Base-by-base conservation (phyloP, 2,329 filamentous ascomycete genomes). In the Trichoderma sp. region DNA sequence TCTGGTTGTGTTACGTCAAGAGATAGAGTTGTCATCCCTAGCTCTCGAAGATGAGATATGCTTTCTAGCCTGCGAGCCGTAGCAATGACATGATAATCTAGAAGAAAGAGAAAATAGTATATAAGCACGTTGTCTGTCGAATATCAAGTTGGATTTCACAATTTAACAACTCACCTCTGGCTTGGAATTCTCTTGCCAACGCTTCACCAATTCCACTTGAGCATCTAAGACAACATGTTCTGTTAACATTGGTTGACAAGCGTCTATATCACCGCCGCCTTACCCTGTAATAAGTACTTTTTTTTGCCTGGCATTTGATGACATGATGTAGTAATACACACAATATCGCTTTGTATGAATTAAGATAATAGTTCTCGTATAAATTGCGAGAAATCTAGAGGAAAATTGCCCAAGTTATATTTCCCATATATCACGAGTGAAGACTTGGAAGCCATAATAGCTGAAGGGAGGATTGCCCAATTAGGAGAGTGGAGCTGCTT, bases 401-500 rank as follows among this genome's bases (percentile, higher is more conserved):
- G 7, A n/a, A n/a, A 10, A 6, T 3, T 19, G 16, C 4, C 40
- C 19, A 19, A 10, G 19, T 43, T 43, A 43, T 43, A 43, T 43
- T 8, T 43, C 4, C 19, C 4, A 43, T 1, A 43, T 43, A 43
- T 19, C 16, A 43, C 5, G 37, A 8, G 7, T n/a, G 40, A 43
- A 8, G 40, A 10, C 2, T 10, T n/a, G 16, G 16, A 43, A 19
- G 3, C 2, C 19, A 8, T 7, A 7, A 5, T 40, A 43, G 19
- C 19, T n/a, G 6, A 8, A n/a, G 5, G 40, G 6, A 19, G 14
- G 47, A 59, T 43, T 29, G 19, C 57, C 33, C 11, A 43, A 35
- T 16, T 43, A 14, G 57, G 57, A 29, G 27, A n/a, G 21, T 59
- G 57, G 57, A 59, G 57, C 57, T 59, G 57, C 57, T 59, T 43